Evolutionary conservation across 371 early-diverging fungal genomes (phyloP), one percentile per base, ranked within the genome.

Genomic region (Apophysomyces variabilis): DNA sequence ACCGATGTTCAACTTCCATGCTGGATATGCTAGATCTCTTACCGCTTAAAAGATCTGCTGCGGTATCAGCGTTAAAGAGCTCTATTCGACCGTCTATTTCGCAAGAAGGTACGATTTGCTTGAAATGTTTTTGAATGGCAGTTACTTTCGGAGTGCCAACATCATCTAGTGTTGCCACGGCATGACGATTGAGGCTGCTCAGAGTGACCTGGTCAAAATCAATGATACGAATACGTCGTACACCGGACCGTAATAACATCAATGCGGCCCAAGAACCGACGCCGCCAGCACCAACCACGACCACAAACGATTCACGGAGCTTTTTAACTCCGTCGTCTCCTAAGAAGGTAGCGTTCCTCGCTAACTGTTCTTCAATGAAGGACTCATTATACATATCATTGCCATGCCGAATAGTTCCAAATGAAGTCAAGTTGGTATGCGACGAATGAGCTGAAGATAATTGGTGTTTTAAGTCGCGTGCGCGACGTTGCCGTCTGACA

Each of bases 191-290:
- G 60, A 98, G 79, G 37, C 90, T 90, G 45, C 93, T 93, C 16
- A 96, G 78, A 2, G 96, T 92, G 13, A 98, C 96, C 75, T 96
- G 96, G 75, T 97, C 98, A 76, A 97, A 97, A 68, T 98, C 98
- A 58, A 98, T 94, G 38, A 98, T 74, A 13, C 97, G 89, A 35
- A 98, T 83, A 45, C 84, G 85, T 66, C 89, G 87, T 0, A 97
- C 93, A 32, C 98, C 98, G 4, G 95, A 91, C 44, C 97, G 87
- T 59, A 92, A 63, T 41, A 98, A 79, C 95, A 97, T 94, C 38
- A 93, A 79, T 3, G 97, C 95, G 35, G 95, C 90, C 89, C 93
- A 93, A 3, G 93, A 92, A 12, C 94, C 98, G 5, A 98, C 98
- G 4, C 98, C 98, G 16, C 99, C 99, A 9, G 92, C 89, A 21